phyloP scores from a whole-genome alignment of 306 rosid genomes.

The Prinsepia uniflora region DNA sequence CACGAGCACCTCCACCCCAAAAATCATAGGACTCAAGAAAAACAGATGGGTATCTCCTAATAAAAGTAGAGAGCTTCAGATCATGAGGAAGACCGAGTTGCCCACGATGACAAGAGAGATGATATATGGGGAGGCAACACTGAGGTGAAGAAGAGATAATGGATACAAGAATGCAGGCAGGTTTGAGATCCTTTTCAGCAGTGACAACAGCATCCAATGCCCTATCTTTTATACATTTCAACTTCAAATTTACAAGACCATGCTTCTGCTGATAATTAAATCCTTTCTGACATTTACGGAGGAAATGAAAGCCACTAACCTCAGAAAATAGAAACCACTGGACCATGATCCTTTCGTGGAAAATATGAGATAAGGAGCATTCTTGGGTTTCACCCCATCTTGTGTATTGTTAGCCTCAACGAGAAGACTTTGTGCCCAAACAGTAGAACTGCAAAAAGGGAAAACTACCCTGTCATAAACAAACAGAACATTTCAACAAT shows the following conservation, averaged over 20 bases:
- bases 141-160: constrained; percentile 46
- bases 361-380: not conserved
- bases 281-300: constrained; percentile 25
- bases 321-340: constrained; percentile 23
- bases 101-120: constrained; percentile 48
- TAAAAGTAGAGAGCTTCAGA: constrained; percentile 59
- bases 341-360: constrained; percentile 30
- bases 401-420: not conserved
- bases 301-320: constrained; percentile 29
- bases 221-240: constrained; percentile 87
- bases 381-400: not conserved
- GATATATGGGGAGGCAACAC: constrained; percentile 57
- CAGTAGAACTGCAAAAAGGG: constrained; percentile 2
- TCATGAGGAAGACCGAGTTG: constrained; percentile 71
- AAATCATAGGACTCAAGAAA: constrained; percentile 53
- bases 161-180: constrained; percentile 61
- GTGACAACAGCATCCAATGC: constrained; percentile 60
- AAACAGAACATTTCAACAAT: not conserved
- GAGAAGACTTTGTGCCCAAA: not conserved
- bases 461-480: not conserved
- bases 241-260: constrained; percentile 65
- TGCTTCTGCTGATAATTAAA: constrained; percentile 50
- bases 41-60: constrained; percentile 71
- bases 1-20: constrained; percentile 63
- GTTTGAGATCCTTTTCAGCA: constrained; percentile 63